Percentiles rank a stretch among this genome's conserved stretches.
phyloP scores from a whole-genome alignment of 257 asterid species.

The Solanum lycopersicoides region DNA sequence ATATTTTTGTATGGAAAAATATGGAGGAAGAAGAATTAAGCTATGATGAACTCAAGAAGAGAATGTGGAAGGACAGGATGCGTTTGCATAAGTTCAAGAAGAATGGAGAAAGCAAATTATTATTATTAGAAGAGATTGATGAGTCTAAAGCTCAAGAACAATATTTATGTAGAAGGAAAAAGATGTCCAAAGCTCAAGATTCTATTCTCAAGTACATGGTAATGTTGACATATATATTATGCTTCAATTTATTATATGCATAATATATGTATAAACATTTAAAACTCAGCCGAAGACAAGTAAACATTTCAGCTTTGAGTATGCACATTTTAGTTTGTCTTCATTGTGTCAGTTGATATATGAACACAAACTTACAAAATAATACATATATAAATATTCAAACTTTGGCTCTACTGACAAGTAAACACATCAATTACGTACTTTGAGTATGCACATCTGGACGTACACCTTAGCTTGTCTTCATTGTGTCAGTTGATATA shows the following conservation, averaged over 20 bases:
- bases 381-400: no score
- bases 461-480: no score
- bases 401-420: no score
- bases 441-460: no score
- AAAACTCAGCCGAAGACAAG: no score
- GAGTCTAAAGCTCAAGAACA: conserved; percentile 16
- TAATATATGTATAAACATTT: neutral
- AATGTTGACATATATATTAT: neutral
- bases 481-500: no score
- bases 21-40: conserved; percentile 6
- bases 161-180: conserved; percentile 24
- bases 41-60: conserved; percentile 27
- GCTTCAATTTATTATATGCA: neutral
- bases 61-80: conserved; percentile 48
- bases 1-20: neutral
- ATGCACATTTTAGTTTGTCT: neutral
- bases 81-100: conserved; percentile 33
- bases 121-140: conserved; percentile 2
- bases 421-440: no score
- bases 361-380: neutral
- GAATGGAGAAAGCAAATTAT: conserved; percentile 10
- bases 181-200: conserved; percentile 41
- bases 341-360: neutral
- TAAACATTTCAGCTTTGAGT: neutral
- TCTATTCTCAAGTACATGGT: conserved; percentile 46